Evolutionary conservation across 176 grass and related monocot species (phyloP).

Genomic region (Stipa capillata): DNA sequence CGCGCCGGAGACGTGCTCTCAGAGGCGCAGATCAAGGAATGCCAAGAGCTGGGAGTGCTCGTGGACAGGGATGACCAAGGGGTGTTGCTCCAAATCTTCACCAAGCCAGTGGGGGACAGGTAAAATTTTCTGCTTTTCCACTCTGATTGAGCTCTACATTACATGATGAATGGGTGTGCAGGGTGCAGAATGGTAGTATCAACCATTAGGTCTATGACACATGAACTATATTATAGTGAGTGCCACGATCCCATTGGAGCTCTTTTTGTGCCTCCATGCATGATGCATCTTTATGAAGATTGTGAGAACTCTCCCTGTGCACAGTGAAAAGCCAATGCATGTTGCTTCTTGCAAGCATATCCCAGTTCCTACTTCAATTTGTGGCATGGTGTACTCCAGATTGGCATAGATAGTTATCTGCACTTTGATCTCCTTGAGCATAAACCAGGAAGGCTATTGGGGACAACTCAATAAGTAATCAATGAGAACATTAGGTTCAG

Average conservation of each 20-base stretch:
- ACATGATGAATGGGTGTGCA: background rate
- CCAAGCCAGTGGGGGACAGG: conserved; percentile 84
- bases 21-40: conserved; percentile 64
- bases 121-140: background rate
- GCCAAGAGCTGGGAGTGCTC: conserved; percentile 68
- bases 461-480: background rate
- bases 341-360: background rate
- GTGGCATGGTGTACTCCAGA: background rate
- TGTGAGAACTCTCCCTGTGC: too few species aligned
- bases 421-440: too few species aligned
- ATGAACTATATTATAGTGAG: background rate
- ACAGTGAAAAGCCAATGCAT: background rate
- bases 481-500: too few species aligned
- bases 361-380: background rate
- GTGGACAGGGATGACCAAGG: conserved; percentile 86
- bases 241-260: background rate
- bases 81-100: conserved; percentile 81
- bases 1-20: conserved; percentile 65
- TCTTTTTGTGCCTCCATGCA: too few species aligned
- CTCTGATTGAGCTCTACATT: background rate
- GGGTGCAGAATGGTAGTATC: background rate
- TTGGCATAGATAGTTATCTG: too few species aligned
- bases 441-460: background rate
- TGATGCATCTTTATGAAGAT: conserved; percentile 1
- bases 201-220: too few species aligned